Evolutionary conservation across 208 protist genomes (phyloP).

Genomic region (Polymyxa betae): DNA sequence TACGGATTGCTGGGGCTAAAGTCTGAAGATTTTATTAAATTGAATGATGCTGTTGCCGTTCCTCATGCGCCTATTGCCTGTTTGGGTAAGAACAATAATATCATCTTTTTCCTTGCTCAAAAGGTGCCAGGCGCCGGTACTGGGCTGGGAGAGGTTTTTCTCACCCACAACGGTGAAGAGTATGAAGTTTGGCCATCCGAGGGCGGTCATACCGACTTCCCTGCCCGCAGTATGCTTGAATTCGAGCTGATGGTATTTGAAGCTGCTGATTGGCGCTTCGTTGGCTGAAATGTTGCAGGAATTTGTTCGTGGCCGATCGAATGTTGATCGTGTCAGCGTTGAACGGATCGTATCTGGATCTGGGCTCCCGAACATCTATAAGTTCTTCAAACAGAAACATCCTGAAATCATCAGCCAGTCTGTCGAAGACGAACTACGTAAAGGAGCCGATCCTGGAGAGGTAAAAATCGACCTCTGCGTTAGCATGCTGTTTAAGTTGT

Average conservation of each 20-base stretch:
- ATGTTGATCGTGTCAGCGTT: constrained; percentile 24
- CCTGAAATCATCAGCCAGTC: neutral
- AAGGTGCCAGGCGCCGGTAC: neutral
- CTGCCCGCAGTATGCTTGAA: neutral
- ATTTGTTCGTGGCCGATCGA: neutral
- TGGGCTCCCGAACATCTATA: constrained; percentile 21
- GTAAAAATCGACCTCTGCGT: neutral
- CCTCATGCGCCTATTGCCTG: neutral
- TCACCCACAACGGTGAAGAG: constrained; percentile 33
- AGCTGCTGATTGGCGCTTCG: neutral
- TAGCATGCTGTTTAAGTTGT: neutral
- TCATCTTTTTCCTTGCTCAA: neutral
- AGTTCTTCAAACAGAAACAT: neutral
- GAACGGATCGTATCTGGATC: constrained; percentile 53
- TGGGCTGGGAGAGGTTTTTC: constrained; percentile 28
- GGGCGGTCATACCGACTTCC: constrained; percentile 49
- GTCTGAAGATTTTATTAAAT: neutral
- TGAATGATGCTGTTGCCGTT: neutral
- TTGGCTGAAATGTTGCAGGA: neutral
- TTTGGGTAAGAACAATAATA: neutral
- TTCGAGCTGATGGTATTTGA: constrained; percentile 24
- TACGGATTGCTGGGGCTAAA: constrained; percentile 11
- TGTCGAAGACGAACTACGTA: neutral
- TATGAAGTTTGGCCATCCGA: constrained; percentile 47
- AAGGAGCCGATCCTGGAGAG: neutral